Base-by-base conservation (phyloP, 176 grass and related monocot genomes). In the Raddia guianensis region DNA sequence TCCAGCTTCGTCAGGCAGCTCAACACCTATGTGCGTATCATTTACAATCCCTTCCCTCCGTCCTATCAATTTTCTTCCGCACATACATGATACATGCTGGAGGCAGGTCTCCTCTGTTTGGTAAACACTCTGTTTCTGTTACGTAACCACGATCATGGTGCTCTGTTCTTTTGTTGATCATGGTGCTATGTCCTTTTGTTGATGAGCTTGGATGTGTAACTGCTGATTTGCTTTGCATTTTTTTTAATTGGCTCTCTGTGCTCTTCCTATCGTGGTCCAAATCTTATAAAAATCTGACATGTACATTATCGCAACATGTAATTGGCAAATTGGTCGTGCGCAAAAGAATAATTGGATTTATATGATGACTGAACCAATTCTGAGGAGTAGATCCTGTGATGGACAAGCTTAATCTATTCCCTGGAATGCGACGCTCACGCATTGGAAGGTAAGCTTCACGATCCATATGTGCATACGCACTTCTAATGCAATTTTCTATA, bases 1-100 rank as follows among this genome's bases (percentile, higher is more conserved):
- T 91, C 94, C 54, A 97, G 94, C 84, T 97, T 97, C 71, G 84
- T 97, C 77, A 91, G 94, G 81, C 94, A 97, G 84, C 94, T 97
- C 52, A 97, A 97, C 86, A 97, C 94, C 81, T 93, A 97, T 63
- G 94, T 82, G 94, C 94, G 88, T 95, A 99, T 85, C 88, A 78
- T 60, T 66, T 70, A 27, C 27, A 27, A 27, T 27, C 27, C 27
- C 27, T 27, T 27, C 27, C 87, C 86, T 70, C 83, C 57, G 58
- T 81, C 83, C 53, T 53, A 62, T 51, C 70, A 33, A 62, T 43
- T 3, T 2, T n/a, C 5, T 9, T 44, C 27, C 58, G 53, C 52
- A 75, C 27, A 58, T 45, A 27, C 27, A 27, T 27, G 27, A 27
- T 1, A 27, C 27, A 27, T 27, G 27, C 27, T 27, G 27, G 27